Percentiles rank a stretch among this genome's conserved stretches.
These are phyloP conservation scores for Castanea crenata DNA, from an alignment of 306 rosid genomes.

Conservation along the genomic window DNA sequence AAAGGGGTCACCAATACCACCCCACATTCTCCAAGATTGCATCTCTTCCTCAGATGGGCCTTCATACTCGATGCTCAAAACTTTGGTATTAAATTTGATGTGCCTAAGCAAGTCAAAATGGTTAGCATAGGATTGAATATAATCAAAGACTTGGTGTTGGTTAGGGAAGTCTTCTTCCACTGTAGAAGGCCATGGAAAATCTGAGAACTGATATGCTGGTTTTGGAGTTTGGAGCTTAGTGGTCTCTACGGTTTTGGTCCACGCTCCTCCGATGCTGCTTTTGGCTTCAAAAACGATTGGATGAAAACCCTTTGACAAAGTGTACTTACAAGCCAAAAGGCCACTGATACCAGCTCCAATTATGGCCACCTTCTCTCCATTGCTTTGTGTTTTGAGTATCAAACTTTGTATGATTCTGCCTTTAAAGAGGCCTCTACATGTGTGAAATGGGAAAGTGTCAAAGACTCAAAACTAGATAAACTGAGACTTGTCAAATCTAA, in stretches of 20 bases:
- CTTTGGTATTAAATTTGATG: conserved; percentile 45
- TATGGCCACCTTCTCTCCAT: conserved; percentile 47
- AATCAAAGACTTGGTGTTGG: conserved; percentile 35
- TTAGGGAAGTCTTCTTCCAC: conserved; percentile 36
- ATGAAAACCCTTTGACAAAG: conserved; percentile 37
- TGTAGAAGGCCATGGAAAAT: conserved; percentile 65
- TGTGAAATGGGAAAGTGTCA: too few relatives aligned
- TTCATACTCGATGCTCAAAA: conserved; percentile 35
- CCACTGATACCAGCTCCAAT: conserved; percentile 68
- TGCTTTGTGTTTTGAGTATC: not conserved
- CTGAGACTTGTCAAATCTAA: too few relatives aligned
- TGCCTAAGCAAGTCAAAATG: conserved; percentile 41
- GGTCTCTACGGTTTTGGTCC: conserved; percentile 45
- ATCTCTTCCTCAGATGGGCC: conserved; percentile 32
- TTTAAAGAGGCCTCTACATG: too few relatives aligned
- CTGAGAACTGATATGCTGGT: conserved; percentile 44
- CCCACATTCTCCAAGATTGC: conserved; percentile 49
- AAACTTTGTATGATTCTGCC: too few relatives aligned
- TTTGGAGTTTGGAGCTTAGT: conserved; percentile 61
- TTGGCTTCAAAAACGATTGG: conserved; percentile 58
- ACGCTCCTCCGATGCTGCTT: conserved; percentile 48
- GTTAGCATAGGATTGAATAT: conserved; percentile 44
- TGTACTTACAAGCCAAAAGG: conserved; percentile 65
- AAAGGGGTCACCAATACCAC: conserved; percentile 50
- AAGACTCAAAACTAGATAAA: too few relatives aligned